phyloP scores from a whole-genome alignment of 306 rosid species.

The Glycine latifolia region DNA sequence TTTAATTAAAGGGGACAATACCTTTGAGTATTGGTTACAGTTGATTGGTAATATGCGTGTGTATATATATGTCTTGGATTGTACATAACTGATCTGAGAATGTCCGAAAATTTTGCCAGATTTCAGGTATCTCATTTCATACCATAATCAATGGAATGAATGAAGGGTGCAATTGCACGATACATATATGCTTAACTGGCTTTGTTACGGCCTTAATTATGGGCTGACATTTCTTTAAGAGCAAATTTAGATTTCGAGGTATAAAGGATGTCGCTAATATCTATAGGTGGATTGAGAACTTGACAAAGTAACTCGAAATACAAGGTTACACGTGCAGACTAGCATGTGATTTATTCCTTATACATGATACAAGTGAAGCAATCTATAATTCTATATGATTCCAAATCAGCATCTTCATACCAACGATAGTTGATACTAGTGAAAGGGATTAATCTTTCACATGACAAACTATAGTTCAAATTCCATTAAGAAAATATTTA shows the following conservation, averaged over 20 bases:
- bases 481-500: background rate
- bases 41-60: background rate
- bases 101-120: background rate
- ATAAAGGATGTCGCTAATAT: background rate
- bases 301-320: constrained; percentile 34
- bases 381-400: background rate
- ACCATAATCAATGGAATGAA: too few relatives aligned
- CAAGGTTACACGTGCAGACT: constrained; percentile 28
- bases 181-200: constrained; percentile 1
- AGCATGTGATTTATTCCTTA: constrained; percentile 6
- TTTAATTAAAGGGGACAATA: background rate
- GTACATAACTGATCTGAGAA: background rate
- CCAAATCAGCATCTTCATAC: constrained; percentile 2
- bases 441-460: too few relatives aligned
- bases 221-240: constrained; percentile 1
- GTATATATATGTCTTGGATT: background rate
- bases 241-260: constrained; percentile 9
- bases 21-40: constrained; percentile 35
- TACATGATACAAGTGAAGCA: background rate
- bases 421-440: too few relatives aligned
- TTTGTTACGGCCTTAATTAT: background rate
- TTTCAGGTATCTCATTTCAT: too few relatives aligned
- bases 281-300: constrained; percentile 19
- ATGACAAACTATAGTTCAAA: background rate
- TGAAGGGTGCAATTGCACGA: too few relatives aligned